Base-by-base conservation (phyloP, 768 basidiomycete species). In the Rhodotorula sphaerocarpa region DNA sequence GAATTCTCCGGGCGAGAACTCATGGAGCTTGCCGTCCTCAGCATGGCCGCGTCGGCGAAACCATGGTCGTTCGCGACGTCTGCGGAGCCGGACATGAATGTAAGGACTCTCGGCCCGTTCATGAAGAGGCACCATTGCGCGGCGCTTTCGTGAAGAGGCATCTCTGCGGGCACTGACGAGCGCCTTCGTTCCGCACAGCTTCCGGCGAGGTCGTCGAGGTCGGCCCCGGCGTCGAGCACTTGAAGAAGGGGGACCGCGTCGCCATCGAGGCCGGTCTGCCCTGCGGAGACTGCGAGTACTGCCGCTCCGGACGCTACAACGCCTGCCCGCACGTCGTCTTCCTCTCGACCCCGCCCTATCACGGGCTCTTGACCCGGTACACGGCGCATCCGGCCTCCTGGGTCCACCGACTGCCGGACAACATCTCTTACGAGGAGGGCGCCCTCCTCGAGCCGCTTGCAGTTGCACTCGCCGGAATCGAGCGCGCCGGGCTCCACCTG, bases 291-390 rank as follows among this genome's bases (percentile, higher is more conserved):
- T 78, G 78, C 70, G 72, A 75, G 50, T 71, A 71, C 23, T 77
- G 77, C 65, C 64, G 72, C 27, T 73, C 71, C 3, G 78, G 77
- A 2, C 59, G 75, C 33, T 78, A 78, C 69, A 78, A 78, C 57
- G 76, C 74, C 44, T 78, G 77, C 74, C 50, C 33, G 16, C 27
- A 42, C 21, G 77, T 77, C 42, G 75, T 76, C 43, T 77, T 76
- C 74, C 76, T 76, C 70, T 75, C 75, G 23, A 76, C 75, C 3
- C 76, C 76, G 5, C 76, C 76, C n/a, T 76, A 74, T 69, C 76
- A 77, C 64, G 77, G 58, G 39, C 51, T 25, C 23, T 39, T 67
- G 31, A 61, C 71, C 59, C 61, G 69, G 66, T 73, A 74, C 61
- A 74, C 73, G 65, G 53, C 67, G 7, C 74, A 74, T 68, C 76